These are phyloP conservation scores for Nevesoporus exiguus DNA, from an alignment of 768 basidiomycete genomes.

Conservation along the genomic window DNA sequence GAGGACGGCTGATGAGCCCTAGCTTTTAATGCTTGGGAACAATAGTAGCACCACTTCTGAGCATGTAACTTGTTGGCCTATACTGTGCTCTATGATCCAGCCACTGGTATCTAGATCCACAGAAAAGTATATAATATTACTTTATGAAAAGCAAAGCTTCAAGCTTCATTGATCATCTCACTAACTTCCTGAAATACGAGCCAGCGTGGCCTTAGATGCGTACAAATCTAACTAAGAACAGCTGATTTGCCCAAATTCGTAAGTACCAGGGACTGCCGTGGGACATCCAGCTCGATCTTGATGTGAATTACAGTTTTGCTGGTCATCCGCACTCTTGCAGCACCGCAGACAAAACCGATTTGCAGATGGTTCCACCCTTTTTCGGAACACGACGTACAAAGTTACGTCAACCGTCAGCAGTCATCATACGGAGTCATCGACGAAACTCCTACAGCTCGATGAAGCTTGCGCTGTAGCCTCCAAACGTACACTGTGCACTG, in stretches of 20 bases:
- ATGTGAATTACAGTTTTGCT: constrained; percentile 50
- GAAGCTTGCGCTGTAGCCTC: constrained; percentile 50
- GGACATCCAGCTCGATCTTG: constrained; percentile 43
- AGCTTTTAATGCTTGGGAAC: too few relatives aligned
- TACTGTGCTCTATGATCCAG: too few relatives aligned
- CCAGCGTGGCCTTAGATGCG: constrained; percentile 7
- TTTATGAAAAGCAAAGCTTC: too few relatives aligned
- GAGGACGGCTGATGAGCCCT: too few relatives aligned
- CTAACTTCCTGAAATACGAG: neutral
- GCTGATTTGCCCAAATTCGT: constrained; percentile 39
- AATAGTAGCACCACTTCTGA: too few relatives aligned
- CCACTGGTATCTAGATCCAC: too few relatives aligned
- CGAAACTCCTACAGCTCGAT: constrained; percentile 41
- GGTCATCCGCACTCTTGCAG: constrained; percentile 40
- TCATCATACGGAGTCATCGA: neutral
- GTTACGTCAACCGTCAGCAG: neutral
- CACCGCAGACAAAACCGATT: constrained; percentile 50
- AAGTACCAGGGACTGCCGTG: constrained; percentile 44
- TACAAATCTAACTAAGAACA: constrained; percentile 32
- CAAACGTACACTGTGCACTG: constrained; percentile 51
- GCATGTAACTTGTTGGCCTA: too few relatives aligned
- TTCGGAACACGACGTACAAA: neutral
- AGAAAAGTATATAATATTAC: too few relatives aligned
- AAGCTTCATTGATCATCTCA: too few relatives aligned
- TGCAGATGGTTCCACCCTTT: constrained; percentile 44